phyloP scores from a whole-genome alignment of 495 filamentous ascomycete species.

The Geoglossum glabrum region DNA sequence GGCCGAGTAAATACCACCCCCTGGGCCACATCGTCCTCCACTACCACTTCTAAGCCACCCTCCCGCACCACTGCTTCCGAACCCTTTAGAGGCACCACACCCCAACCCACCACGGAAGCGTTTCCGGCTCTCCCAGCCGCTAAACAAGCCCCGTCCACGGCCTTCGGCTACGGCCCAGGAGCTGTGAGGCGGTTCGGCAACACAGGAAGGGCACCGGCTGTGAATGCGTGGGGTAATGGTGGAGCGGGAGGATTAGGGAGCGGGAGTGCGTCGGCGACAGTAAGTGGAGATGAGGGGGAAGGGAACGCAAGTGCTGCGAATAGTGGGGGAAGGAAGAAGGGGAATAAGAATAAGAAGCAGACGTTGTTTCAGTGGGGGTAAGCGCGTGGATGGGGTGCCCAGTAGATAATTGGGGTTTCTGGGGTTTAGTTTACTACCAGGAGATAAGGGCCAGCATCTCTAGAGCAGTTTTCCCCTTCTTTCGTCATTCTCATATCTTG shows the following conservation, averaged over 20 bases:
- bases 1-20: slow-evolving; percentile 27
- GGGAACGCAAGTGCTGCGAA: background rate
- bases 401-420: too few species aligned
- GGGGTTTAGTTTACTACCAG: too few species aligned
- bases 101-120: slow-evolving; percentile 25
- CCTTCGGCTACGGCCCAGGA: slow-evolving; percentile 48
- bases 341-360: slow-evolving; percentile 1
- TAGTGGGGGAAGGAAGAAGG: background rate
- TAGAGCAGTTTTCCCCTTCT: too few species aligned
- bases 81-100: slow-evolving; percentile 6
- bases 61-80: background rate
- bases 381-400: too few species aligned
- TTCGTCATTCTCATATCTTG: too few species aligned
- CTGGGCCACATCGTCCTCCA: slow-evolving; percentile 24
- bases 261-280: background rate
- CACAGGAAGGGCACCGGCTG: slow-evolving; percentile 21
- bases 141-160: slow-evolving; percentile 54
- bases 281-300: background rate
- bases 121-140: slow-evolving; percentile 72
- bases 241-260: background rate
- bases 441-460: too few species aligned
- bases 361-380: background rate
- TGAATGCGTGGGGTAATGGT: slow-evolving; percentile 8
- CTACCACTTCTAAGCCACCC: slow-evolving; percentile 11
- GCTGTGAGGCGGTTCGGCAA: slow-evolving; percentile 42